Base-by-base conservation (phyloP, 768 basidiomycete species). In the Chiua virens region DNA sequence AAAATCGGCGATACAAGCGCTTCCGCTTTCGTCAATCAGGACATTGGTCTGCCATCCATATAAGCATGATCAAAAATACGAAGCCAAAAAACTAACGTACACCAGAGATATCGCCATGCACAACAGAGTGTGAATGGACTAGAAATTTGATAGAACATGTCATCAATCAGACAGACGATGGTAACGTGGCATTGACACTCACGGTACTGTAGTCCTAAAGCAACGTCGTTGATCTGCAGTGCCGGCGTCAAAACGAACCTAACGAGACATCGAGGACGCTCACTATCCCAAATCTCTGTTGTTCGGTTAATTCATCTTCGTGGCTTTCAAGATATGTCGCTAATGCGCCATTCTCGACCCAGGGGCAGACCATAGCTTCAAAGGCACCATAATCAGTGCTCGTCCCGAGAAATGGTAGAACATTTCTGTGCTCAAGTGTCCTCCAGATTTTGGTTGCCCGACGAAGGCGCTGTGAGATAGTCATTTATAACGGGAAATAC, bases 41-140 rank as follows among this genome's bases (percentile, higher is more conserved):
- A n/a, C n/a, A n/a, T n/a, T n/a, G n/a, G n/a, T n/a, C n/a, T n/a
- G n/a, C n/a, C n/a, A n/a, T n/a, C n/a, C n/a, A n/a, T n/a, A n/a
- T n/a, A n/a, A n/a, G n/a, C n/a, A n/a, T n/a, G n/a, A n/a, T n/a
- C n/a, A n/a, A n/a, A n/a, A 42, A 30, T 9, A 11, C 9, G 6
- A 30, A 30, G 28, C 28, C 10, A 30, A 8, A 30, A 2, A 5
- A 30, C 13, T n/a, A 35, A 61, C 70, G 27, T 42, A 74, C 73
- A 9, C 69, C 73, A 54, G 73, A 71, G 7, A 76, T 59, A 44
- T 77, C 75, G 0, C 74, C 74, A 46, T 75, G 75, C 14, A 74
- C 62, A 27, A 76, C 66, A 8, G 64, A 58, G n/a, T n/a, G 23
- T n/a, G 58, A 58, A 25, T 55, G 53, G 13, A 45, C 49, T 54